Evolutionary conservation across 345 rosid genomes (phyloP).

Genomic region (Aquilaria malaccensis): DNA sequence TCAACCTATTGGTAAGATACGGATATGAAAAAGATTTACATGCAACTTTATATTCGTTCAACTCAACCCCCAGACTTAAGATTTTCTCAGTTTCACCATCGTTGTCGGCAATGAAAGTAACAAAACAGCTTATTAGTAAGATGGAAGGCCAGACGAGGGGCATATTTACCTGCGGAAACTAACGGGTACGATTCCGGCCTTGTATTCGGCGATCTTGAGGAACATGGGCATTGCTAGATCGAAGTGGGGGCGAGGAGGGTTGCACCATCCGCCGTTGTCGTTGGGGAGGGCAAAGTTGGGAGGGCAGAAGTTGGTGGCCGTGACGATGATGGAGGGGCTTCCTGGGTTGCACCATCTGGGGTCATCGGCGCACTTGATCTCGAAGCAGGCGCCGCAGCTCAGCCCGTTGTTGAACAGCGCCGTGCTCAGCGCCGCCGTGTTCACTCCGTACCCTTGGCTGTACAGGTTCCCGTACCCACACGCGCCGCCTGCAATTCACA

Average conservation of each 20-base stretch:
- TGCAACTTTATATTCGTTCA: too few species aligned
- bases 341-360: conserved; percentile 86
- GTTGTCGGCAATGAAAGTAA: conserved; percentile 1
- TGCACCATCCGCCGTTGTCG: conserved; percentile 99
- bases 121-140: conserved; percentile 6
- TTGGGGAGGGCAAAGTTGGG: conserved; percentile 79
- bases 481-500: conserved; percentile 60
- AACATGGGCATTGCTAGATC: conserved; percentile 99
- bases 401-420: conserved; percentile 86
- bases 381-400: conserved; percentile 94
- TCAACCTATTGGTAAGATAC: too few species aligned
- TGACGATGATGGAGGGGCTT: conserved; percentile 64
- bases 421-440: conserved; percentile 95
- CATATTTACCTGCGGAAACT: conserved; percentile 57
- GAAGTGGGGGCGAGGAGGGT: conserved; percentile 97
- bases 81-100: neutral
- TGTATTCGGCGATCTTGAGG: conserved; percentile 82
- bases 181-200: conserved; percentile 97
- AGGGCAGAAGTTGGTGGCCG: conserved; percentile 96
- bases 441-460: conserved; percentile 92
- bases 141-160: too few species aligned
- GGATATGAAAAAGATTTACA: too few species aligned
- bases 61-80: too few species aligned
- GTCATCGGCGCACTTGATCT: conserved; percentile 66
- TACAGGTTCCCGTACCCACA: conserved; percentile 95